phyloP scores from a whole-genome alignment of 306 rosid species.

The Begonia peltatifolia region DNA sequence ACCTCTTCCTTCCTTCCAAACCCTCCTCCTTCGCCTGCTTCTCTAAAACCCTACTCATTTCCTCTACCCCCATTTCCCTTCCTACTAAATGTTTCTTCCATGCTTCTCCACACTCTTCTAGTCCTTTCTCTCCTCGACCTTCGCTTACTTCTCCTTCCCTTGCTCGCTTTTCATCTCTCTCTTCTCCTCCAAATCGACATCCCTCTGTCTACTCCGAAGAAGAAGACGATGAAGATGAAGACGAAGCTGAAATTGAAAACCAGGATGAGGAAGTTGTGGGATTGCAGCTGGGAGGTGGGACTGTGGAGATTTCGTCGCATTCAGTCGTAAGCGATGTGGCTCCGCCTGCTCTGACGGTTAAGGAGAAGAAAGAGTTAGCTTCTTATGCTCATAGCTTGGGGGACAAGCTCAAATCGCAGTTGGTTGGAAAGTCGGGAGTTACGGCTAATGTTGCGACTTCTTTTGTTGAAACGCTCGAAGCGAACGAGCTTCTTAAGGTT shows the following conservation, averaged over 20 bases:
- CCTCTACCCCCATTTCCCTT: slow-evolving; percentile 11
- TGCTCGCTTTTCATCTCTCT: slow-evolving; percentile 18
- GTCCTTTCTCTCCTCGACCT: slow-evolving; percentile 9
- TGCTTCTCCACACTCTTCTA: slow-evolving; percentile 1
- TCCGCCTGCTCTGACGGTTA: slow-evolving; percentile 45
- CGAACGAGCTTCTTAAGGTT: slow-evolving; percentile 94
- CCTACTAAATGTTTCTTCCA: not conserved
- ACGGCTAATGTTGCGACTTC: slow-evolving; percentile 53
- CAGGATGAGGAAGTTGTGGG: slow-evolving; percentile 12
- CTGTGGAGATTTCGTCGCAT: slow-evolving; percentile 16
- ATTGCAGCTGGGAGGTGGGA: slow-evolving; percentile 15
- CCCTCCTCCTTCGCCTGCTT: slow-evolving; percentile 17
- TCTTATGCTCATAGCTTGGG: slow-evolving; percentile 86
- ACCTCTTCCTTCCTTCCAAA: slow-evolving; percentile 24
- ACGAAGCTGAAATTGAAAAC: slow-evolving; percentile 10
- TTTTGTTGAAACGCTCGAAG: slow-evolving; percentile 72
- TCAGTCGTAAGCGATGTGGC: slow-evolving; percentile 35
- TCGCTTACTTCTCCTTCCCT: slow-evolving; percentile 7
- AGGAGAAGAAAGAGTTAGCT: slow-evolving; percentile 76
- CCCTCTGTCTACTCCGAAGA: slow-evolving; percentile 3
- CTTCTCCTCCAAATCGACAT: slow-evolving; percentile 10
- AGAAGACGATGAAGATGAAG: slow-evolving; percentile 5
- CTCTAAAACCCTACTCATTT: slow-evolving; percentile 25
- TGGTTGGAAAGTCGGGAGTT: slow-evolving; percentile 84
- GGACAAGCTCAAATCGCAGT: slow-evolving; percentile 71